Evolutionary conservation across 2,329 filamentous ascomycete genomes (phyloP).

Genomic region (Trichoderma simmonsii): DNA sequence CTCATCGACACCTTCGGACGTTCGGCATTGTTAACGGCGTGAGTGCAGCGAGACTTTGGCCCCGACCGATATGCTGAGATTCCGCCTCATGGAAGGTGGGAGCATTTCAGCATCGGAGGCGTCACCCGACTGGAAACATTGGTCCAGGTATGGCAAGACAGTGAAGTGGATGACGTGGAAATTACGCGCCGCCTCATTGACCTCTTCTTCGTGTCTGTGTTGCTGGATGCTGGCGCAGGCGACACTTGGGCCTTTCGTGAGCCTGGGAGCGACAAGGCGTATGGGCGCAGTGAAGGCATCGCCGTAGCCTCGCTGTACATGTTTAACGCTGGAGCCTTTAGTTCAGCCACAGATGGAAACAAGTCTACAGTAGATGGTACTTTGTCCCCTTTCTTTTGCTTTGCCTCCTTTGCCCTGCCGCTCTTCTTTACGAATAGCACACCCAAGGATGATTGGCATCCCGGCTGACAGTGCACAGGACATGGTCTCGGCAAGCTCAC

Average conservation of each 20-base stretch:
- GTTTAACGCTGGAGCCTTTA: conserved; percentile 44
- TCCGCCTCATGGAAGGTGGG: conserved; percentile 58
- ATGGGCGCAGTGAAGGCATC: conserved; percentile 48
- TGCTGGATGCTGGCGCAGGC: conserved; percentile 54
- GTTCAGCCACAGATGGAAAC: conserved; percentile 20
- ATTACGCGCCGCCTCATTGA: conserved; percentile 54
- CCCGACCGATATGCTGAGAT: conserved; percentile 46
- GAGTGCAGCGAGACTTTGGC: conserved; percentile 47
- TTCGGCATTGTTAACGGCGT: neutral
- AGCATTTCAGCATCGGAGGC: conserved; percentile 59
- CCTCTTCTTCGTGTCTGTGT: conserved; percentile 59
- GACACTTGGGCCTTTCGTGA: conserved; percentile 48
- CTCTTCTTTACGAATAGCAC: neutral
- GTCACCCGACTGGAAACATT: conserved; percentile 47
- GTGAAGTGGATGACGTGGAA: conserved; percentile 42
- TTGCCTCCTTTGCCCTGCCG: neutral
- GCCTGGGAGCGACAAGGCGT: conserved; percentile 32
- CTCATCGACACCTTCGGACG: neutral
- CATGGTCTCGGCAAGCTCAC: conserved; percentile 35
- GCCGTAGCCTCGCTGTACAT: conserved; percentile 50
- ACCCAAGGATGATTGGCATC: neutral
- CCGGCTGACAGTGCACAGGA: neutral
- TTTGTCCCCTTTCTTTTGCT: neutral
- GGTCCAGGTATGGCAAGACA: conserved; percentile 43
- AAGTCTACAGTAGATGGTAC: conserved; percentile 36